Evolutionary conservation across 176 grass and related monocot genomes (phyloP).

Genomic region (Tuctoria greenei): DNA sequence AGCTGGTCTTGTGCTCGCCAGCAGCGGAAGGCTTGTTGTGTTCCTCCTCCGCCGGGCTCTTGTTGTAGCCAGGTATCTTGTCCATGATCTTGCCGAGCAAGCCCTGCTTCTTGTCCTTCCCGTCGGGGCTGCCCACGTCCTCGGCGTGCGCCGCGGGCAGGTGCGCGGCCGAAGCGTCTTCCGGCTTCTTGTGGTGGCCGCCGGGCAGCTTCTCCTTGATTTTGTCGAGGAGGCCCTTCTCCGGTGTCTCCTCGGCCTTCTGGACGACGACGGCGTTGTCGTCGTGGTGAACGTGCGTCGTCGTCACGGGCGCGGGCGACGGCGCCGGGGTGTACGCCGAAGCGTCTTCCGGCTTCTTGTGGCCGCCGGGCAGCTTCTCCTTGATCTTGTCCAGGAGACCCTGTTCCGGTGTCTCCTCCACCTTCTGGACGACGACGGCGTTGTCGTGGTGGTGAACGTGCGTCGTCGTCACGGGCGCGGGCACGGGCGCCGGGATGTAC

Average conservation of each 20-base stretch:
- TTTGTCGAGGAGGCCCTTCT: constrained; percentile 95
- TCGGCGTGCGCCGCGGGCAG: neutral
- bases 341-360: neutral
- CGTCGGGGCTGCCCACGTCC: constrained; percentile 53
- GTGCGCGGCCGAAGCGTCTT: constrained; percentile 28
- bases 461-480: constrained; percentile 4
- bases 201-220: constrained; percentile 97
- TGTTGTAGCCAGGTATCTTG: constrained; percentile 77
- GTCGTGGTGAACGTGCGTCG: constrained; percentile 20
- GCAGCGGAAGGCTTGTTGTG: constrained; percentile 25
- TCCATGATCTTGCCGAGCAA: constrained; percentile 97
- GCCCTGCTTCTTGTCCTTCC: constrained; percentile 80
- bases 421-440: no score
- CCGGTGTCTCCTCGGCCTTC: constrained; percentile 54
- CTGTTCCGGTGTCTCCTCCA: no score
- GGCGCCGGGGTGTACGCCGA: neutral
- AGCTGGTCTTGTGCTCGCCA: constrained; percentile 48
- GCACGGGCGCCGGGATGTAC: neutral
- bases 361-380: constrained; percentile 12
- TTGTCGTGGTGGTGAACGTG: neutral
- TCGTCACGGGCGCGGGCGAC: neutral
- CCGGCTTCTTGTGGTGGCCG: constrained; percentile 60
- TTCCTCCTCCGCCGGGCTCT: constrained; percentile 54
- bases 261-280: constrained; percentile 55
- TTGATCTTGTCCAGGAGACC: no score